Evolutionary conservation across 495 filamentous ascomycete species (phyloP), one percentile per base, ranked within the genome.

Genomic region (Amphirosellinia nigrospora): DNA sequence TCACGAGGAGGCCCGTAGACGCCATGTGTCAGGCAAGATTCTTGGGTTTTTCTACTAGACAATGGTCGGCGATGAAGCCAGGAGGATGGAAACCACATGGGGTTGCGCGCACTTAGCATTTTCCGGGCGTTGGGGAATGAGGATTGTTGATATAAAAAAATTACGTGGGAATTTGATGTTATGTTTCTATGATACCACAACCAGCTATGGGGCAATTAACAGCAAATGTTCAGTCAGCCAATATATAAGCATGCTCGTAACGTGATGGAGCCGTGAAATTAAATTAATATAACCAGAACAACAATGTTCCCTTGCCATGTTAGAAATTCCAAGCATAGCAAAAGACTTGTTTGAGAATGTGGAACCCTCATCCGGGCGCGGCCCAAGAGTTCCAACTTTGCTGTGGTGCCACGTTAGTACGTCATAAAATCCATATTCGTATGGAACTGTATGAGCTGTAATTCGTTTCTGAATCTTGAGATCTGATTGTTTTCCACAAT

Each of bases 1-100:
- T 87, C 96, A 99, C 84, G 96, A 98, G 87, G 96, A 99, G 89
- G 96, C 96, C 70, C 89, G 96, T 80, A 88, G 96, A 83, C 98
- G 98, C 88, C 96, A 98, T 86, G 93, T 95, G 80, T 89, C 93
- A 75, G 94, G 94, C 83, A 97, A 97, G 89, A 93, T 97, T 83
- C 89, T 96, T 74, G 94, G 94, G 71, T 97, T 97, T 90, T 96
- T 97, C 89, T 96, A 97, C 87, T 96, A 94, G 85, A 64, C 69
- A 73, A 65, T 70, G 69, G 55, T 69, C 70, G 72, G 63, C 61
- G 30, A 60, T 15, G 26, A 67, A 68, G 70, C 36, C 70, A 73
- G 69, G 66, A 16, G 56, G 26, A 41, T n/a, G n/a, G n/a, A 72
- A 74, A 58, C 1, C 1, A 28, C 2, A 34, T 43, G 30, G 36